These are phyloP conservation scores for Cryptosporidium andersoni DNA, from an alignment of 169 alveolate genomes.

Conservation along the genomic window DNA sequence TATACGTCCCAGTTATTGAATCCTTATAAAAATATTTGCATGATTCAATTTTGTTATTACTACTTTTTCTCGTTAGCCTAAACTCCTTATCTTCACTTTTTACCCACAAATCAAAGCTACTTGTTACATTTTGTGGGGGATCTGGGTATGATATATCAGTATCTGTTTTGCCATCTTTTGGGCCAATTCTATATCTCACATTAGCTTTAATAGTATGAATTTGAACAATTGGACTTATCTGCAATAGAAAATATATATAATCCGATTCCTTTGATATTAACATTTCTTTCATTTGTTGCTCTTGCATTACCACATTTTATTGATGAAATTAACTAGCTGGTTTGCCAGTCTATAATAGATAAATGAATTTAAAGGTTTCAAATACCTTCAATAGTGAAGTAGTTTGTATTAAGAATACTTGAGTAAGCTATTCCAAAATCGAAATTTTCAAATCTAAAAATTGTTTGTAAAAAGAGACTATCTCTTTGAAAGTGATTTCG, in stretches of 20 bases:
- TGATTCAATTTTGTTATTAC: conserved; percentile 20
- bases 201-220: conserved; percentile 44
- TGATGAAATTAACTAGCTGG: neutral
- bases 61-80: conserved; percentile 64
- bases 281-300: conserved; percentile 24
- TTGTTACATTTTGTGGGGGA: conserved; percentile 50
- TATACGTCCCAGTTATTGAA: conserved; percentile 56
- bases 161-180: conserved; percentile 69
- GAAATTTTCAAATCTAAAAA: no score
- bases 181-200: conserved; percentile 70
- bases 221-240: conserved; percentile 66
- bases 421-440: no score
- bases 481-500: no score
- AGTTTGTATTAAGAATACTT: no score
- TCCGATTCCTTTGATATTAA: conserved; percentile 30
- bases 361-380: no score
- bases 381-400: no score
- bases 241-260: conserved; percentile 50
- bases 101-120: conserved; percentile 65
- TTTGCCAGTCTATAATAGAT: no score
- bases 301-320: neutral
- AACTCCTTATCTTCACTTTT: conserved; percentile 66
- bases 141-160: conserved; percentile 70
- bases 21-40: conserved; percentile 64
- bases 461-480: no score